Conservation (phyloP, 768 basidiomycete species). For the Russula abietina region DNA sequence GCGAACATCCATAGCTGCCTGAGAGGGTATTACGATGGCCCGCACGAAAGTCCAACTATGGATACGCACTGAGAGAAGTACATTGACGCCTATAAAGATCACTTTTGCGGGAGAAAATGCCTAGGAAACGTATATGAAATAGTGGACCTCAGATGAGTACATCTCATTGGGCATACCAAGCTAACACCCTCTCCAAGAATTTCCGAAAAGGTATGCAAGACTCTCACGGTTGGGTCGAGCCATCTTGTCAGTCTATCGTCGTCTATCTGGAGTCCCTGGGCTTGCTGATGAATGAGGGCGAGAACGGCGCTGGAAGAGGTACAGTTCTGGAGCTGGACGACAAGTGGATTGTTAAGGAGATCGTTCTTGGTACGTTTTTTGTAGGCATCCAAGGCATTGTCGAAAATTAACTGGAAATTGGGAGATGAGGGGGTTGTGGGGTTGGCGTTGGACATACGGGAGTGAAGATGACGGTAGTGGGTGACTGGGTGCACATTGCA, state of each 20-base stretch:
- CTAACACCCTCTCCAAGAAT: background rate
- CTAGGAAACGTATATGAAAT: background rate
- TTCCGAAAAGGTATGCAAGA: background rate
- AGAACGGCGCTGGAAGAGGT: background rate
- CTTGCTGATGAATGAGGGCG: background rate
- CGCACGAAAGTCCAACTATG: too few species aligned
- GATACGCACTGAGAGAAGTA: background rate
- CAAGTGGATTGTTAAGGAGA: background rate
- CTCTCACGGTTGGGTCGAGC: background rate
- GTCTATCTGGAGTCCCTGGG: background rate
- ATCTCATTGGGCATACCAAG: background rate
- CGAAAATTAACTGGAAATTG: background rate
- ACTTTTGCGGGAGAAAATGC: background rate
- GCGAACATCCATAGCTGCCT: background rate
- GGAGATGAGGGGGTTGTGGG: too few species aligned
- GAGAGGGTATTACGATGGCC: background rate
- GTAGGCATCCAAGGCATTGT: background rate
- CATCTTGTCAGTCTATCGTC: background rate
- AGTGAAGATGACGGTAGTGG: too few species aligned
- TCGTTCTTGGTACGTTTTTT: background rate
- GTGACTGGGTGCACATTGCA: too few species aligned
- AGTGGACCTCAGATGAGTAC: background rate
- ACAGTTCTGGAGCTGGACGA: background rate
- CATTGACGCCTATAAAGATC: background rate
- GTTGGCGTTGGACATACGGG: too few species aligned